Evolutionary conservation across 805 yeast species (phyloP), one percentile per base, ranked within the genome.

Genomic region (Kazachstania psychrophila): DNA sequence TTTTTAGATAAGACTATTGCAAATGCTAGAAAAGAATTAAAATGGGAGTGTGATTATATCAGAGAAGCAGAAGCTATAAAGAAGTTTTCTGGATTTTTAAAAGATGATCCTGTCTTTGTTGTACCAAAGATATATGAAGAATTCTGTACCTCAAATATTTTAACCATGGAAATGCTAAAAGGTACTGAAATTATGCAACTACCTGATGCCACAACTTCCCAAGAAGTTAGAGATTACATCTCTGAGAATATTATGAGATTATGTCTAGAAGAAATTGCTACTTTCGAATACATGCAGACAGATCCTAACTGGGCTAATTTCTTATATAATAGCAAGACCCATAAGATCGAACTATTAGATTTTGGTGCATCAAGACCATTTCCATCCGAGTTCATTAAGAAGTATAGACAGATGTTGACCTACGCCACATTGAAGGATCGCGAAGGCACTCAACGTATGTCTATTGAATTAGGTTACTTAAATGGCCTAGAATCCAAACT

Each of bases 251-350:
- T 92, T 36, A 82, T 92, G 95, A 72, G 85, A 45, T 67, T 92
- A 28, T 87, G 96, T 53, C 64, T 92, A 33, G 68, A 72, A 47
- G 98, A 92, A 61, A 83, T 92, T 57, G 84, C 87, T 11, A 65
- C 73, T 48, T 88, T 81, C 65, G 73, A 72, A 51, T 89, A 80
- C 63, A 92, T 92, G 98, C 98, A 92, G 63, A 89, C 97, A 1
- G 98, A 92, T 63, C 98, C 98, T 35, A 92, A 92, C 60, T 92
- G 98, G 98, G 96, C 98, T 31, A 92, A 92, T 59, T 92, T 92
- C 63, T 62, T 92, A 41, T 87, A 83, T 64, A 87, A 92, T 53
- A 67, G 67, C 23, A 48, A 64, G n/a, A 76, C 87, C 2, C 61
- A 72, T 18, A 77, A 80, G 57, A 75, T 92, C 39, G 96, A 89